Percentiles rank a stretch among this genome's conserved stretches.
Conservation (phyloP, 1,284 basidiomycete species). For the Sanghuangporus weigelae region DNA sequence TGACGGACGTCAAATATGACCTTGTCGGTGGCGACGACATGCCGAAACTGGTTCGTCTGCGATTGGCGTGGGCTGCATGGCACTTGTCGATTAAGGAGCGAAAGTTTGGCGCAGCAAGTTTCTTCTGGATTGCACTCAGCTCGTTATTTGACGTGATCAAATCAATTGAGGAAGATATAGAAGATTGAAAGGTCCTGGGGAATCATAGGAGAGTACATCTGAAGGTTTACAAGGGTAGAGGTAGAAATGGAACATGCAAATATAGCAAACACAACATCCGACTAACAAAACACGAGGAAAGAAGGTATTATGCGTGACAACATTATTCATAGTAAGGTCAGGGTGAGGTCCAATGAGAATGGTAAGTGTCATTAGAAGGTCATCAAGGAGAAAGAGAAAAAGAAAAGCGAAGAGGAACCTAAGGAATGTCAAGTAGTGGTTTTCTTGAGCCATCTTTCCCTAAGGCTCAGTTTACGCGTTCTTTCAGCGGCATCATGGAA, state of each 20-base stretch:
- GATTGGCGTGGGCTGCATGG: slow-evolving; percentile 8
- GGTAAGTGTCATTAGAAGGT: not conserved
- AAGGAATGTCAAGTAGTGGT: not conserved
- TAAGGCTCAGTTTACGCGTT: slow-evolving; percentile 5
- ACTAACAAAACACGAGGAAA: not conserved
- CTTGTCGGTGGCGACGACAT: not conserved
- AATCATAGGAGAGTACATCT: not conserved
- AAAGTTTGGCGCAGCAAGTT: slow-evolving; percentile 11
- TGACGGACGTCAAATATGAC: slow-evolving; percentile 12
- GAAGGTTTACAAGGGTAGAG: not conserved
- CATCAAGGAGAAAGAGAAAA: not conserved
- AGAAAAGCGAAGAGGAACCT: not conserved
- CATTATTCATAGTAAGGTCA: not conserved
- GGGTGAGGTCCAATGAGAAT: not conserved
- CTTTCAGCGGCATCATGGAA: not conserved
- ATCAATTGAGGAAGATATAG: slow-evolving; percentile 1
- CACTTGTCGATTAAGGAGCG: not conserved
- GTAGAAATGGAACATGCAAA: not conserved
- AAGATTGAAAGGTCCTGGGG: not conserved
- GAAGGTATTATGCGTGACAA: not conserved
- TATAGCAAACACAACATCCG: not conserved
- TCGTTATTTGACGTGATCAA: slow-evolving; percentile 9
- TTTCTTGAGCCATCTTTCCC: slow-evolving; percentile 13
- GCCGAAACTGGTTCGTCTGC: not conserved
- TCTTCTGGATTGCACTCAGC: slow-evolving; percentile 8